Evolutionary conservation across 441 rosid genomes (phyloP), one percentile per base, ranked within the genome.

Genomic region (Raphanus hybrid): DNA sequence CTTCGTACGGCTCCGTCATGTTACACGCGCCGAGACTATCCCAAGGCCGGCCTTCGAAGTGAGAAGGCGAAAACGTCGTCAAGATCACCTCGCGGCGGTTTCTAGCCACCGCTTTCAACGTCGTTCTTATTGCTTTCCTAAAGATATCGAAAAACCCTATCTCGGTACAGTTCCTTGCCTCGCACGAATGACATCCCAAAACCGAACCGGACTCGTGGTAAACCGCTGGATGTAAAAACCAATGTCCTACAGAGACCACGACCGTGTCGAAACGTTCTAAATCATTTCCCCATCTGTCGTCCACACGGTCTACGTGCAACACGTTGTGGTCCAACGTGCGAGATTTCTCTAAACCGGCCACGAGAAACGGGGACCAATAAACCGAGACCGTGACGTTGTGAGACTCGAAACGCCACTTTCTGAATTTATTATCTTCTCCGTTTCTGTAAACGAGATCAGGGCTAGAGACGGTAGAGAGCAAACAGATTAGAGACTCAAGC

Each of bases 291-390:
- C 98, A 95, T 48, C 81, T 87, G 84, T 88, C 93, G 64, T 95
- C 93, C 66, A 91, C 84, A 0, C 67, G 80, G 77, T 91, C 98
- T 75, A 95, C 59, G 67, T 75, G 84, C 86, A 95, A 75, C 39
- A 86, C 55, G 45, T 93, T 93, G 80, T 88, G 87, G 82, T 88
- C 84, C 6, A 88, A 83, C 14, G 85, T 92, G 64, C 88, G 91
- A 0, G 96, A 90, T 82, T 91, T 93, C 86, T 95, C 96, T 16
- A 84, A 37, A 41, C 97, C 98, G 35, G 85, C 83, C 23, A 93
- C 98, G 5, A 93, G 85, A 88, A 93, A 95, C 8, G 99, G 98
- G 60, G 99, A 93, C 99, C 98, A 95, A 73, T 91, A 93, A 55
- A 95, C 84, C 5, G 99, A 92, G 29, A 93, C 27, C 48, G 57